Conservation (phyloP, 768 basidiomycete species). For the Hysterangium stoloniferum region DNA sequence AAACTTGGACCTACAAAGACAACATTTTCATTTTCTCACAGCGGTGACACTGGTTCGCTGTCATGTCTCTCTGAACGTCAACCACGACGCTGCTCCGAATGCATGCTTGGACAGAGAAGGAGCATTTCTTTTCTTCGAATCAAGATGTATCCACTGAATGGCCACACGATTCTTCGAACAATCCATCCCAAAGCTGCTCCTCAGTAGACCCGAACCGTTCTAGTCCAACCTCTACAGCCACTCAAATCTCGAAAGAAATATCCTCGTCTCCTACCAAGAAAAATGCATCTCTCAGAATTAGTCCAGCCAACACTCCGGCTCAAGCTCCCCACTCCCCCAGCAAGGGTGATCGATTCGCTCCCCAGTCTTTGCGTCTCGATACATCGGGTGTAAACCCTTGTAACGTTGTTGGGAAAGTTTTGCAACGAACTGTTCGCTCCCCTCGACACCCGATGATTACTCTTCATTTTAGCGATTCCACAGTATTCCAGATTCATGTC, state of each 20-base stretch:
- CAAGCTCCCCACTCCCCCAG: conserved; percentile 20
- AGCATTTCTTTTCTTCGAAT: too few relatives aligned
- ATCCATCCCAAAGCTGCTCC: neutral
- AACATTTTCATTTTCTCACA: conserved; percentile 3
- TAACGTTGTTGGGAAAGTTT: conserved; percentile 36
- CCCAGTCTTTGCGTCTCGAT: conserved; percentile 29
- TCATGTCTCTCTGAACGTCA: neutral
- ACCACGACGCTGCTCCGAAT: too few relatives aligned
- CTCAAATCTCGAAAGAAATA: conserved; percentile 1
- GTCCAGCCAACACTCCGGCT: conserved; percentile 12
- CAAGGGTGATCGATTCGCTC: conserved; percentile 24
- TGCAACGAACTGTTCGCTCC: conserved; percentile 35
- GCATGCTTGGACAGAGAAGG: too few relatives aligned
- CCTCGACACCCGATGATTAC: conserved; percentile 38
- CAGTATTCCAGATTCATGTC: conserved; percentile 43
- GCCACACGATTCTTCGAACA: too few relatives aligned
- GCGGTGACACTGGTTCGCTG: neutral
- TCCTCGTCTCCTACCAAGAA: neutral
- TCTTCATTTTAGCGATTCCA: conserved; percentile 38
- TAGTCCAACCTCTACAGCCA: neutral
- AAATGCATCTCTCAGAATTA: conserved; percentile 11
- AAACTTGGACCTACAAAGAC: conserved; percentile 12
- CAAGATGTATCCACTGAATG: too few relatives aligned
- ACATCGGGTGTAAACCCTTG: conserved; percentile 32
- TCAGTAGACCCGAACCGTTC: neutral